A percentile compares a stretch with the other conserved stretches of the same genome.
Conservation (phyloP, 1,284 basidiomycete species). For the Trametes pubescens region DNA sequence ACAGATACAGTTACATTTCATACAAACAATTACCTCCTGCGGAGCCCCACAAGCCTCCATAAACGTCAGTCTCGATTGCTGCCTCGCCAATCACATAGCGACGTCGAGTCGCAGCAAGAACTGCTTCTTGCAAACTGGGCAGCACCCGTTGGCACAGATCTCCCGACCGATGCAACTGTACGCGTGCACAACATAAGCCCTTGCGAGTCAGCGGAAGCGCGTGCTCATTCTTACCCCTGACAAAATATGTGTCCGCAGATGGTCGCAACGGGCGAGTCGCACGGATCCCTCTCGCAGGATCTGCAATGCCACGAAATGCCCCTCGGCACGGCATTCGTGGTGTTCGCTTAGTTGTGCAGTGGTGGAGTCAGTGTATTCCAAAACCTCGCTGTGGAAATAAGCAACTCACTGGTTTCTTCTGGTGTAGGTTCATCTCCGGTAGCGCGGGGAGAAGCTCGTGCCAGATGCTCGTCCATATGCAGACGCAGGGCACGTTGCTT, state of each 20-base stretch:
- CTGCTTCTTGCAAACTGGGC: constrained; percentile 7
- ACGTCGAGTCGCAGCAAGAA: background rate
- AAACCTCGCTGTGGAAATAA: no score
- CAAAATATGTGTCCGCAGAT: constrained; percentile 43
- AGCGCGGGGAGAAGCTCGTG: no score
- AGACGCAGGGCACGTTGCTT: no score
- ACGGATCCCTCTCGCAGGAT: constrained; percentile 35
- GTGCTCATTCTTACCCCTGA: constrained; percentile 26
- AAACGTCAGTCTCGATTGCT: no score
- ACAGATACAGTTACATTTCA: background rate
- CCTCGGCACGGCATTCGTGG: background rate
- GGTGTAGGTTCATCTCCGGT: no score
- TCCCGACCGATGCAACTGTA: constrained; percentile 1
- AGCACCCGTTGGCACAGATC: background rate
- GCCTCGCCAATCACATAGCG: background rate
- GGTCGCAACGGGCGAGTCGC: constrained; percentile 36
- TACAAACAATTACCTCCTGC: background rate
- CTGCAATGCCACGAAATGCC: constrained; percentile 38
- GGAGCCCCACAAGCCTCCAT: background rate
- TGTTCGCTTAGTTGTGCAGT: no score
- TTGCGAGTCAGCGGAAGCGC: background rate
- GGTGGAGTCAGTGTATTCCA: no score
- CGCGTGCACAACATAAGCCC: background rate
- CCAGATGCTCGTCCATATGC: no score
- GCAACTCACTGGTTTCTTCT: no score